phyloP scores from a whole-genome alignment of 1,284 basidiomycete species.

The Fomitopsis schrenkii region DNA sequence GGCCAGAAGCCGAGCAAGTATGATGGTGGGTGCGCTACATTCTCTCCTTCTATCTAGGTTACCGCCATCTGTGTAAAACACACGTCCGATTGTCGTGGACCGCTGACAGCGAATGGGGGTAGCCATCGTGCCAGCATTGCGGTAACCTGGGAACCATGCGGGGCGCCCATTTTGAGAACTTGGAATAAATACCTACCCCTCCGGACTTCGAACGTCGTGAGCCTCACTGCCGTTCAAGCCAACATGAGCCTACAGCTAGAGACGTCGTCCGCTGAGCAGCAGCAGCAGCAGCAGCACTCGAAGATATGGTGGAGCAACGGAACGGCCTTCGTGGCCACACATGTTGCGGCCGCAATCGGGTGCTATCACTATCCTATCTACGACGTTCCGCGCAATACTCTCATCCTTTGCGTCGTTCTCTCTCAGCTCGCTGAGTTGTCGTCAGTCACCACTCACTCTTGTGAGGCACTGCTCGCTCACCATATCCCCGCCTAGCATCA shows the following conservation, averaged over 20 bases:
- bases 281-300: background rate
- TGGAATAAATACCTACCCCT: background rate
- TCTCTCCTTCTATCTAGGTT: background rate
- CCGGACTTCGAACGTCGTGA: no score
- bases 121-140: background rate
- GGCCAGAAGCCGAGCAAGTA: background rate
- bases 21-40: background rate
- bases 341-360: slow-evolving; percentile 57
- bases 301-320: slow-evolving; percentile 68
- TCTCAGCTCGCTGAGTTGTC: slow-evolving; percentile 76
- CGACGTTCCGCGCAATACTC: slow-evolving; percentile 40
- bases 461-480: background rate
- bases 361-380: slow-evolving; percentile 46
- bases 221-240: background rate
- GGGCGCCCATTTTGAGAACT: background rate
- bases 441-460: slow-evolving; percentile 32
- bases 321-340: slow-evolving; percentile 61
- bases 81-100: background rate
- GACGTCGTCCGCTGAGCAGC: background rate
- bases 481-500: slow-evolving; percentile 41
- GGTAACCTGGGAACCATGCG: background rate
- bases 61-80: background rate
- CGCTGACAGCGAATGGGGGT: background rate
- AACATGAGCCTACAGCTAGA: background rate
- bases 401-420: slow-evolving; percentile 48